These are phyloP conservation scores for Kwoniella sp. DNA, from an alignment of 768 basidiomycete genomes.

Conservation along the genomic window DNA sequence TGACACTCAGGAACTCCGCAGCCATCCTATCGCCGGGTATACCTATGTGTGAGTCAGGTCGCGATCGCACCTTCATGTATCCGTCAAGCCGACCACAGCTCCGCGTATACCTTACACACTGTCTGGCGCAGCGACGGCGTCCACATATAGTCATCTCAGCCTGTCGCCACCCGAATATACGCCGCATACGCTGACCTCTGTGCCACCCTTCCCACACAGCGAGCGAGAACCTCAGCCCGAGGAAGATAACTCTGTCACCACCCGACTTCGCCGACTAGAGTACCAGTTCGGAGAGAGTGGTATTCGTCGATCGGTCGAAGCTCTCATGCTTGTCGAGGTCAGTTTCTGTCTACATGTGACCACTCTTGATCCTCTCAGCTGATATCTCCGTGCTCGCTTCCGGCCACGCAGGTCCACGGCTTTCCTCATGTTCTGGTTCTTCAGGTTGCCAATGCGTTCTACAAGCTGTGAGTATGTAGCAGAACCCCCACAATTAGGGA, in stretches of 20 bases:
- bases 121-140: too few species aligned
- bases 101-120: too few species aligned
- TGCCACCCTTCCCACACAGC: slow-evolving; percentile 58
- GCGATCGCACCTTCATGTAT: too few species aligned
- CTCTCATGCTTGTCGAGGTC: slow-evolving; percentile 51
- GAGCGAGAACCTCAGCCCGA: slow-evolving; percentile 96
- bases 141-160: not conserved
- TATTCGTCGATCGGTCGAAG: slow-evolving; percentile 91
- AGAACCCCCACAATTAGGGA: too few species aligned
- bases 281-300: slow-evolving; percentile 96
- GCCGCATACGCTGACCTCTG: not conserved
- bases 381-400: too few species aligned
- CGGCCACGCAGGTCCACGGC: slow-evolving; percentile 68
- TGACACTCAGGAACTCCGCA: not conserved
- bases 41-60: slow-evolving; percentile 18
- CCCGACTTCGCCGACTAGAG: slow-evolving; percentile 88
- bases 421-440: slow-evolving; percentile 97
- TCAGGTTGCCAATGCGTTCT: slow-evolving; percentile 98
- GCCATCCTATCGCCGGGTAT: slow-evolving; percentile 18
- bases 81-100: too few species aligned
- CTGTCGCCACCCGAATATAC: not conserved
- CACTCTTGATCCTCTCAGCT: too few species aligned
- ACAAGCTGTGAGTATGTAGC: slow-evolving; percentile 85
- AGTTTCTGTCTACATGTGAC: slow-evolving; percentile 1
- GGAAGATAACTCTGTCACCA: slow-evolving; percentile 94